Conservation (phyloP, 2,329 filamentous ascomycete genomes). For the Epichloe bromicola region DNA sequence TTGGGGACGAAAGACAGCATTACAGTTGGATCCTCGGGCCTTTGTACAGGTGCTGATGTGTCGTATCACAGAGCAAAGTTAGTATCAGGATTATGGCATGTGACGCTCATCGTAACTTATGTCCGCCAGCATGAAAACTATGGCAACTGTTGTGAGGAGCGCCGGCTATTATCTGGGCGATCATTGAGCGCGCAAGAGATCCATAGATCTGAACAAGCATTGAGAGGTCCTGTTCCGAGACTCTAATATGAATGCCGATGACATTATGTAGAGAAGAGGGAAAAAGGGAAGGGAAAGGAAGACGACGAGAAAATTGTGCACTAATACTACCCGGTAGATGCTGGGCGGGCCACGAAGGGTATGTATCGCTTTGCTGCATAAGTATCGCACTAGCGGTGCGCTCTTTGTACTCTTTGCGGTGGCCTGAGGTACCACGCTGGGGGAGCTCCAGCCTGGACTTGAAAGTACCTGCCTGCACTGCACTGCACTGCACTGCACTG, state of each 20-base stretch:
- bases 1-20: neutral
- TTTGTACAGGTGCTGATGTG: neutral
- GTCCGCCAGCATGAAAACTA: constrained; percentile 35
- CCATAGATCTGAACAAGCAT: constrained; percentile 85
- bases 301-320: constrained; percentile 13
- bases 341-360: neutral
- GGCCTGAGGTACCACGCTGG: neutral
- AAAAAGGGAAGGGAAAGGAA: constrained; percentile 12
- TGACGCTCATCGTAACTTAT: constrained; percentile 29
- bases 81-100: constrained; percentile 19
- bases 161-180: constrained; percentile 72
- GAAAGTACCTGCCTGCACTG: neutral
- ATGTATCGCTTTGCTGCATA: constrained; percentile 14
- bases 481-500: neutral
- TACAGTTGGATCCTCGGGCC: neutral
- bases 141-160: constrained; percentile 62
- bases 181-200: constrained; percentile 95
- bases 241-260: constrained; percentile 94
- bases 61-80: neutral
- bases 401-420: neutral
- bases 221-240: constrained; percentile 87
- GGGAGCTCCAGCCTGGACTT: neutral
- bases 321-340: neutral
- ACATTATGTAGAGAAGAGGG: constrained; percentile 51
- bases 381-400: constrained; percentile 9